Percentiles rank a stretch among this genome's conserved stretches.
phyloP scores from a whole-genome alignment of 2,329 filamentous ascomycete species.

The Gyromitra esculenta region DNA sequence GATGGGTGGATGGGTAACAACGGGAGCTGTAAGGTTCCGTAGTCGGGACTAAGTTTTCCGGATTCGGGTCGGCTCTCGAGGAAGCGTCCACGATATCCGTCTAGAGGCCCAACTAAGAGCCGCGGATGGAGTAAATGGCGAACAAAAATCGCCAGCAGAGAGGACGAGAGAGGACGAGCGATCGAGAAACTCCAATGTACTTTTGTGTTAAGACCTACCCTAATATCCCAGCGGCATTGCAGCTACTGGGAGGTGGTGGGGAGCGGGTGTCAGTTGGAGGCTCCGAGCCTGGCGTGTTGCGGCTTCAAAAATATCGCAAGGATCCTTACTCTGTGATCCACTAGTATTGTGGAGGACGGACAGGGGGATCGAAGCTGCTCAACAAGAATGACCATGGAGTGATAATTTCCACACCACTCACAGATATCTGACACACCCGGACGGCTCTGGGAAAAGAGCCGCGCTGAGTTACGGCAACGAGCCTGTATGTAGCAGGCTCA shows the following conservation, averaged over 20 bases:
- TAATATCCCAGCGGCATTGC: slow-evolving; percentile 31
- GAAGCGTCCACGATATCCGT: slow-evolving; percentile 43
- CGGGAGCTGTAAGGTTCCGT: slow-evolving; percentile 39
- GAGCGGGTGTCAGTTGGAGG: slow-evolving; percentile 47
- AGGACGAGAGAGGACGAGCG: slow-evolving; percentile 28
- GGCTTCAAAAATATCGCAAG: slow-evolving; percentile 49
- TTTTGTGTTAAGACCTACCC: slow-evolving; percentile 34
- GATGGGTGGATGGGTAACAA: slow-evolving; percentile 20
- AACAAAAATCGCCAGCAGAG: slow-evolving; percentile 12
- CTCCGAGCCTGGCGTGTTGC: slow-evolving; percentile 49
- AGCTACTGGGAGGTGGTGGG: slow-evolving; percentile 35
- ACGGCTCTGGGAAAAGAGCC: slow-evolving; percentile 51
- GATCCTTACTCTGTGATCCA: slow-evolving; percentile 35
- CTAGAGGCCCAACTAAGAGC: slow-evolving; percentile 42
- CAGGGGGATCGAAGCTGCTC: slow-evolving; percentile 44
- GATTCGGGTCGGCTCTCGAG: slow-evolving; percentile 40
- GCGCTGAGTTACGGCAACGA: slow-evolving; percentile 45
- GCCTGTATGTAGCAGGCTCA: slow-evolving; percentile 51
- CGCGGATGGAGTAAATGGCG: slow-evolving; percentile 28
- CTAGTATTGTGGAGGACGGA: slow-evolving; percentile 32
- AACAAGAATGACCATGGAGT: slow-evolving; percentile 31
- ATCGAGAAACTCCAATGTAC: slow-evolving; percentile 34
- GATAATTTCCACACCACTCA: slow-evolving; percentile 22
- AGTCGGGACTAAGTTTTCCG: slow-evolving; percentile 44
- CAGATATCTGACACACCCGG: slow-evolving; percentile 49